Percentiles rank a stretch among this genome's conserved stretches.
Conservation (phyloP, 805 yeast genomes). For the Clavispora asparagi region DNA sequence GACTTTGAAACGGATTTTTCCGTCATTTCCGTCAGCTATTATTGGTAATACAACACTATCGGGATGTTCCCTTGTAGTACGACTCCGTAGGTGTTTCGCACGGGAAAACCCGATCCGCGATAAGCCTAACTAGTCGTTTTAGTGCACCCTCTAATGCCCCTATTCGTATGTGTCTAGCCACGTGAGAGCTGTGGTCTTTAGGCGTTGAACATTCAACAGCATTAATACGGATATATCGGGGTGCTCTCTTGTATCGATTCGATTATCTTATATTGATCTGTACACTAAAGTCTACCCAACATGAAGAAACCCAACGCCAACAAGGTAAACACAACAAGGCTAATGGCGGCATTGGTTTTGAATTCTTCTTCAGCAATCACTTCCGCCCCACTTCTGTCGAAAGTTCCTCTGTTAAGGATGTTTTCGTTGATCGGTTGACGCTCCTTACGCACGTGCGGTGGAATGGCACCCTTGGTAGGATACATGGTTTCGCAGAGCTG, state of each 20-base stretch:
- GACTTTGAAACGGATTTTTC: too few species aligned
- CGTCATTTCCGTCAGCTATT: too few species aligned
- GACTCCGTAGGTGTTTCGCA: too few species aligned
- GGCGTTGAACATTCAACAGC: not conserved
- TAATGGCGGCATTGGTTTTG: constrained; percentile 8
- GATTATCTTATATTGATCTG: not conserved
- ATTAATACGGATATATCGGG: not conserved
- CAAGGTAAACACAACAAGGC: not conserved
- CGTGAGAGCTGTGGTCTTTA: too few species aligned
- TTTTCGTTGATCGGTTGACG: constrained; percentile 34
- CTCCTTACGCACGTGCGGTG: constrained; percentile 42
- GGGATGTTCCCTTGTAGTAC: too few species aligned
- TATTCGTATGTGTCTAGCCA: too few species aligned
- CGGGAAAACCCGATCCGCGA: too few species aligned
- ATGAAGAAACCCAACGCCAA: not conserved
- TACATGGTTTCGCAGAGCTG: constrained; percentile 78
- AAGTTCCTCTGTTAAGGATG: constrained; percentile 31
- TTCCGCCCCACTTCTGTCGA: constrained; percentile 30
- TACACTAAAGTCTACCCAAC: not conserved
- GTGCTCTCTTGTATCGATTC: too few species aligned
- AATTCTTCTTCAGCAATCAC: constrained; percentile 17
- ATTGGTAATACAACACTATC: too few species aligned
- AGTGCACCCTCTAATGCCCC: too few species aligned
- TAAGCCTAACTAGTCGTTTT: too few species aligned
- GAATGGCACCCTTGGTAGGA: constrained; percentile 48